These are phyloP conservation scores for Asterochloris erici DNA, from an alignment of 139 green algal species.

Conservation along the genomic window DNA sequence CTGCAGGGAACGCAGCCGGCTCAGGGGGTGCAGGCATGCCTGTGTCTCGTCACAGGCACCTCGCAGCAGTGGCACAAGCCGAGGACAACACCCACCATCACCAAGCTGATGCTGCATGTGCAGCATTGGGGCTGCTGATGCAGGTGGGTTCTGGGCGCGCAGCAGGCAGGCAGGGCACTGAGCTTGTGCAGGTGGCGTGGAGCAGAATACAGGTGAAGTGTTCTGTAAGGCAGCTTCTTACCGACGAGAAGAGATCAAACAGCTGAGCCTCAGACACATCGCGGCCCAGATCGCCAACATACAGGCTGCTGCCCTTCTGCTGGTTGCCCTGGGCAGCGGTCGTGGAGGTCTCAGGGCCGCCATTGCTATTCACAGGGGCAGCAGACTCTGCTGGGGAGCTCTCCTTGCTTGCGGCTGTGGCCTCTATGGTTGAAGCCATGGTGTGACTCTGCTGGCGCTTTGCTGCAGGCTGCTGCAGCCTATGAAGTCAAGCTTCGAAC, in stretches of 20 bases:
- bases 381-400: no score
- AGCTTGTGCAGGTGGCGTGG: no score
- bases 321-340: no score
- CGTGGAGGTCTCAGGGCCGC: no score
- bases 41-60: neutral
- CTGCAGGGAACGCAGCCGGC: constrained; percentile 41
- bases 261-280: constrained; percentile 87
- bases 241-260: constrained; percentile 89
- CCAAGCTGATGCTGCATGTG: neutral
- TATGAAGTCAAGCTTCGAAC: no score
- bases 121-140: neutral
- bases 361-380: no score
- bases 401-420: no score
- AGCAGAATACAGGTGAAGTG: no score
- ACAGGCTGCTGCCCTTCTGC: constrained; percentile 40
- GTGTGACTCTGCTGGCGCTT: no score
- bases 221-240: constrained; percentile 15
- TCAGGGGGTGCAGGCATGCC: no score
- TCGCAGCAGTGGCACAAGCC: neutral
- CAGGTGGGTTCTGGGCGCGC: neutral
- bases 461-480: no score
- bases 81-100: neutral
- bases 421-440: no score
- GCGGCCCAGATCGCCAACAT: constrained; percentile 91
- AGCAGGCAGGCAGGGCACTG: neutral